Evolutionary conservation across 2,329 filamentous ascomycete species (phyloP).

Genomic region (Elsinoe fawcettii): DNA sequence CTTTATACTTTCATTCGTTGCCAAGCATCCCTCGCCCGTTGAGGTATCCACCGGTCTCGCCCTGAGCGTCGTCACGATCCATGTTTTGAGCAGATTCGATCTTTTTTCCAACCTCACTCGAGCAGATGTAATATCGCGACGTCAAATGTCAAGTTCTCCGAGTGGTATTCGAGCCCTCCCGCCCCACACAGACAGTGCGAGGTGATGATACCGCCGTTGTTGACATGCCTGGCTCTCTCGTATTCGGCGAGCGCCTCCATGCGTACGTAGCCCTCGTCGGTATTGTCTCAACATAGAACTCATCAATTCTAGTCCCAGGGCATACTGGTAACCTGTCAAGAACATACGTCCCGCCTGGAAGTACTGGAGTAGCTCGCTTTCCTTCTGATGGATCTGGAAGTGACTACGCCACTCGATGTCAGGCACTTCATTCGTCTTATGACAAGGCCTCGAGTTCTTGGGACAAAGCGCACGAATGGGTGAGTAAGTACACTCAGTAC

Average conservation of each 20-base stretch:
- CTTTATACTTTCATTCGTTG: background rate
- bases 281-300: background rate
- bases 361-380: background rate
- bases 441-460: constrained; percentile 15
- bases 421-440: constrained; percentile 1
- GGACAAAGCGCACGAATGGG: constrained; percentile 7
- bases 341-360: background rate
- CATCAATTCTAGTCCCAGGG: background rate
- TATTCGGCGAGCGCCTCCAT: background rate
- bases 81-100: background rate
- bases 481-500: background rate
- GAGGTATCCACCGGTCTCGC: constrained; percentile 2
- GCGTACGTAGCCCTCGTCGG: background rate
- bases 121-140: background rate
- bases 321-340: background rate
- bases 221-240: background rate
- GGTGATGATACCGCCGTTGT: background rate
- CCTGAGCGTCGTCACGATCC: background rate
- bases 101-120: background rate
- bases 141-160: background rate
- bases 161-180: background rate
- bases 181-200: background rate
- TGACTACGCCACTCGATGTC: constrained; percentile 14
- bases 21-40: background rate
- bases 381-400: background rate